Evolutionary conservation across 495 filamentous ascomycete genomes (phyloP).

Genomic region (Cairneyella variabilis): DNA sequence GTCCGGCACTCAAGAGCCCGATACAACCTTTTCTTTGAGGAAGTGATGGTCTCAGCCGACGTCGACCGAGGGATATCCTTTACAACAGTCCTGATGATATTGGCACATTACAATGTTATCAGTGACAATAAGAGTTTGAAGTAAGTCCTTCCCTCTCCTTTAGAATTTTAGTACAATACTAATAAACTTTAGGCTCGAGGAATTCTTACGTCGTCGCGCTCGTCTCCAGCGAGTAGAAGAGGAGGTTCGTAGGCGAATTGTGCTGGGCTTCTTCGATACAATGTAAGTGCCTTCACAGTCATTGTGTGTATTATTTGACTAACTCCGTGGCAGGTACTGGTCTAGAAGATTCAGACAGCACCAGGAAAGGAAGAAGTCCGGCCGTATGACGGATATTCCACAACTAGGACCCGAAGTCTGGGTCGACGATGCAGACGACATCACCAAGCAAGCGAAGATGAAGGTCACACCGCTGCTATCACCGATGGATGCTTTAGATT

Average conservation of each 20-base stretch:
- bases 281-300: constrained; percentile 43
- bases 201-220: constrained; percentile 87
- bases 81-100: constrained; percentile 90
- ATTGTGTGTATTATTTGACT: neutral
- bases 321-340: constrained; percentile 56
- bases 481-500: constrained; percentile 10
- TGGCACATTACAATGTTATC: constrained; percentile 98
- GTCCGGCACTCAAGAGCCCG: constrained; percentile 69
- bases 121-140: constrained; percentile 92
- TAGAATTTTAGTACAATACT: constrained; percentile 5
- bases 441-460: constrained; percentile 8
- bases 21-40: constrained; percentile 92
- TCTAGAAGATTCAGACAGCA: constrained; percentile 72
- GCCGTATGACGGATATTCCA: constrained; percentile 71
- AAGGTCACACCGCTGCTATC: constrained; percentile 20
- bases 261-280: constrained; percentile 94
- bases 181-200: constrained; percentile 61
- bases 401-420: constrained; percentile 86
- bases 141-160: constrained; percentile 35
- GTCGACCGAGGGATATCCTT: constrained; percentile 85
- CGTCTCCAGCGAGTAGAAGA: constrained; percentile 95
- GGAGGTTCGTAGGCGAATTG: constrained; percentile 81
- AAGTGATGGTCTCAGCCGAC: constrained; percentile 91
- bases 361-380: constrained; percentile 61
- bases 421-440: constrained; percentile 61